Evolutionary conservation across 805 yeast genomes (phyloP).

Genomic region (Nakazawaea ernobii): DNA sequence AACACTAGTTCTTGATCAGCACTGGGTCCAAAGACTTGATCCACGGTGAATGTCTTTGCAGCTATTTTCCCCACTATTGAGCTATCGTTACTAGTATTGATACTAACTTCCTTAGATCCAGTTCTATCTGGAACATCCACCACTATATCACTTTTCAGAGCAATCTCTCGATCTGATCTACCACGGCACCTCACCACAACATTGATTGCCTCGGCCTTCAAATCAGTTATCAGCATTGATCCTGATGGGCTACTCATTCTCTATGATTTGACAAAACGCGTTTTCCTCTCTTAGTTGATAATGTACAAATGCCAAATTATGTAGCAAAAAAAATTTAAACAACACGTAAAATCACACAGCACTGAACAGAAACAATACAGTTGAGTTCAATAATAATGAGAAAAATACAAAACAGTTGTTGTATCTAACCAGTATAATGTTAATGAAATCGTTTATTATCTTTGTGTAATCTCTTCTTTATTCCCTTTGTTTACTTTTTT

Average conservation of each 20-base stretch:
- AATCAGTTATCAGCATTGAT: conserved; percentile 1
- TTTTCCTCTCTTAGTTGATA: neutral
- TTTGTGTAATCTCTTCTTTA: neutral
- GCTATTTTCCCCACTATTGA: conserved; percentile 20
- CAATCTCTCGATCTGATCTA: conserved; percentile 37
- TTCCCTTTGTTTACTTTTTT: neutral
- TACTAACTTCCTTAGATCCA: conserved; percentile 19
- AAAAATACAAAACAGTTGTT: too few relatives aligned
- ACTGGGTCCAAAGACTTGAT: conserved; percentile 49
- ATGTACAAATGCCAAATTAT: neutral
- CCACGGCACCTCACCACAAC: conserved; percentile 54
- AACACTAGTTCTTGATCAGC: conserved; percentile 44
- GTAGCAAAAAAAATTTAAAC: too few relatives aligned
- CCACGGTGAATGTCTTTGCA: conserved; percentile 40
- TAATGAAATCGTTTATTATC: too few relatives aligned
- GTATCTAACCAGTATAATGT: too few relatives aligned
- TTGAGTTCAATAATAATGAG: neutral
- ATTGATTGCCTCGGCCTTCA: conserved; percentile 31
- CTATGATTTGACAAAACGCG: neutral
- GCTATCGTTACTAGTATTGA: conserved; percentile 21
- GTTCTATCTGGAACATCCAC: conserved; percentile 37
- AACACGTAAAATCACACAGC: too few relatives aligned
- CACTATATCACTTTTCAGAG: conserved; percentile 40
- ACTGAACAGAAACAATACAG: neutral
- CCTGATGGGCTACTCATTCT: neutral